phyloP scores from a whole-genome alignment of 2,329 filamentous ascomycete genomes.

The Byssochlamys sp. region DNA sequence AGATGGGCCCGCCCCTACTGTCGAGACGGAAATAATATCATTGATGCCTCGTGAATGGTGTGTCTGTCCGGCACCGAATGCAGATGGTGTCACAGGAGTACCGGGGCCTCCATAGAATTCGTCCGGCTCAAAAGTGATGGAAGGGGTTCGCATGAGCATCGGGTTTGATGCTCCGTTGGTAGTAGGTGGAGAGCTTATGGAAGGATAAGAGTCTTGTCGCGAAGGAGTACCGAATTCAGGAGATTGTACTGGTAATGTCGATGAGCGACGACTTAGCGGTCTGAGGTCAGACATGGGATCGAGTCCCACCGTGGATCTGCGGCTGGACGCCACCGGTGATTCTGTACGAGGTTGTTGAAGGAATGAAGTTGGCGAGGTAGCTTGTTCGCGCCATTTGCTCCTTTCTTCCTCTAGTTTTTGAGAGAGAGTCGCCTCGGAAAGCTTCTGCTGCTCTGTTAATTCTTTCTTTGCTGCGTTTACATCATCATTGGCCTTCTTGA shows the following conservation, averaged over 20 bases:
- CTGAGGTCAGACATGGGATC: constrained; percentile 30
- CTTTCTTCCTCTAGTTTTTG: constrained; percentile 58
- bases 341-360: constrained; percentile 29
- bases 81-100: constrained; percentile 29
- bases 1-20: constrained; percentile 77
- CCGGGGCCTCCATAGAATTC: constrained; percentile 32
- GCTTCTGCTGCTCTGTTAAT: constrained; percentile 50
- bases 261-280: constrained; percentile 31
- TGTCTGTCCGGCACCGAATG: constrained; percentile 27
- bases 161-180: constrained; percentile 14
- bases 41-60: constrained; percentile 53
- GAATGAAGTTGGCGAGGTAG: constrained; percentile 24
- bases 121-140: constrained; percentile 39
- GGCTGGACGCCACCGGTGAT: constrained; percentile 34
- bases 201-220: constrained; percentile 37
- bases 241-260: constrained; percentile 26
- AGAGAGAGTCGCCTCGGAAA: constrained; percentile 47
- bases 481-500: constrained; percentile 48
- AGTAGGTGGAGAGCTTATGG: constrained; percentile 17
- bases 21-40: constrained; percentile 81
- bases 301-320: constrained; percentile 26
- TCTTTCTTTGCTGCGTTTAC: constrained; percentile 50
- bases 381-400: constrained; percentile 47
- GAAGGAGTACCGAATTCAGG: constrained; percentile 32
- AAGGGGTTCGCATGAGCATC: constrained; percentile 21